Base-by-base conservation (phyloP, 2,329 filamentous ascomycete species). In the Cercospora zeina region DNA sequence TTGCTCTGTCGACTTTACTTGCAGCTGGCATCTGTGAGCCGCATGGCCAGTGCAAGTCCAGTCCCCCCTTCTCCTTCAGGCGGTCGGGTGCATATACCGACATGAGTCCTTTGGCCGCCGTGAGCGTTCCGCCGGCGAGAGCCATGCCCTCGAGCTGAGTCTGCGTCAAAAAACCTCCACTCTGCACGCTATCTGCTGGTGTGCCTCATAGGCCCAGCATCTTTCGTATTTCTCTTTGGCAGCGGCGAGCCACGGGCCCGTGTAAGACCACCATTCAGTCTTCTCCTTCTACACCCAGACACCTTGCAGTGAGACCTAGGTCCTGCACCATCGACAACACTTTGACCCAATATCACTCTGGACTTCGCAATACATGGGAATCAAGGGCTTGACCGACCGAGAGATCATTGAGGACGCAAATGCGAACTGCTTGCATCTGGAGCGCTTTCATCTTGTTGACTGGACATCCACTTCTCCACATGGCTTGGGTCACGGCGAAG, bases 11-110 rank as follows among this genome's bases (percentile, higher is more conserved):
- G 13, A 27, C 30, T 24, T 37, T 37, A 8, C 33, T 50, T 49
- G 30, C 33, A 14, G 19, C 33, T 51, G 57, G 57, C 57, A 59
- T 53, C 57, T 31, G 57, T n/a, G 58, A 54, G 58, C 58, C 51
- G 24, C 27, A 33, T 33, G 36, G 58, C 58, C 58, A 36, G 58
- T 24, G 36, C 19, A 55, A 55, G 53, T 55, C 34, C 53, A 55
- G 34, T 55, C 4, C n/a, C n/a, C 34, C 11, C 53, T n/a, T 21
- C 16, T 37, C 16, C 11, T 27, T 39, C 24, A 14, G 50, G 58
- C 36, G 42, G n/a, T 30, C 33, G 49, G 47, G 50, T 13, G 58
- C 50, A 11, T 59, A 19, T 49, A 34, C 57, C 57, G 47, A 47
- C 36, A 42, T 62, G 47, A 62, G 60, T 58, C 54, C 60, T 39